Conservation (phyloP, 768 basidiomycete genomes). For the Cystofilobasidium bisporidii region DNA sequence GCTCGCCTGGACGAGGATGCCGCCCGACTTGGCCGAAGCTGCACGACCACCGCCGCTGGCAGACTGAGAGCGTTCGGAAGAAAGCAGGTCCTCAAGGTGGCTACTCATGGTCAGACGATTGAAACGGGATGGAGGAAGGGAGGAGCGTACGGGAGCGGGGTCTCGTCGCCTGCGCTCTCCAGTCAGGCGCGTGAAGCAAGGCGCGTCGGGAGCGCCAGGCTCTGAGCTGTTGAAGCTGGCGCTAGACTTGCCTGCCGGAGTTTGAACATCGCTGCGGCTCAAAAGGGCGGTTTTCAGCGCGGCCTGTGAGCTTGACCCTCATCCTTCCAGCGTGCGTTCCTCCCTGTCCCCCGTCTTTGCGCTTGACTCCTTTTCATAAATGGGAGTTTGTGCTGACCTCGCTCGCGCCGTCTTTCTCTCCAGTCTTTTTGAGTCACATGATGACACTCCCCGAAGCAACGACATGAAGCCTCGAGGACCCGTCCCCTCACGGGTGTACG, state of each 20-base stretch:
- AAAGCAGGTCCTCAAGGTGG: neutral
- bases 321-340: conserved; percentile 14
- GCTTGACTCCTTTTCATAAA: neutral
- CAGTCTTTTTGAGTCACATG: conserved; percentile 17
- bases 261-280: too few species aligned
- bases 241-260: too few species aligned
- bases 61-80: conserved; percentile 21
- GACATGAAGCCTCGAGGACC: conserved; percentile 9
- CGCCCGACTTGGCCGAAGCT: neutral
- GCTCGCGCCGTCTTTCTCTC: neutral
- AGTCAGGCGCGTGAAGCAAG: too few species aligned
- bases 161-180: too few species aligned
- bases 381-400: too few species aligned
- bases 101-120: neutral
- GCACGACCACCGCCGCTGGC: too few species aligned
- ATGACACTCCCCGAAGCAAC: conserved; percentile 22
- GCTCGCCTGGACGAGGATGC: conserved; percentile 25
- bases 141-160: too few species aligned
- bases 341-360: neutral
- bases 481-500: too few species aligned
- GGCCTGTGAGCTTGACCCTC: neutral
- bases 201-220: too few species aligned
- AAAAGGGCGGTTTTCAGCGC: neutral
- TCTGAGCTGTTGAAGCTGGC: too few species aligned
- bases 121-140: too few species aligned